A percentile compares a stretch with the other conserved stretches of the same genome.
Evolutionary conservation across 2,329 filamentous ascomycete genomes (phyloP).

Genomic region (Claviceps sp.): DNA sequence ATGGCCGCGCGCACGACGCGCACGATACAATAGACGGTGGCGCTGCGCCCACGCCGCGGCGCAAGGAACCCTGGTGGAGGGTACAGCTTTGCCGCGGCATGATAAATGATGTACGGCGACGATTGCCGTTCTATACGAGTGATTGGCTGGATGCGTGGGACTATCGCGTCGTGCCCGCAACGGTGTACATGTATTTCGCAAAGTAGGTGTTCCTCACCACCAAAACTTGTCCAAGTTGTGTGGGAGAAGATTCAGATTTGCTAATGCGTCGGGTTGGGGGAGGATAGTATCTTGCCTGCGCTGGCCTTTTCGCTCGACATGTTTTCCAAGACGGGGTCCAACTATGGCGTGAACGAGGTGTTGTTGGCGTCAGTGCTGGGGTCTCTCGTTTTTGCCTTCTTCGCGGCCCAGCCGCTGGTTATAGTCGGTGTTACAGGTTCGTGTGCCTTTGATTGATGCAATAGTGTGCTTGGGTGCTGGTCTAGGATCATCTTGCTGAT

Average conservation of each 20-base stretch:
- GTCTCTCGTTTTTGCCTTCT: slow-evolving; percentile 64
- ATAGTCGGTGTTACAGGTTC: slow-evolving; percentile 78
- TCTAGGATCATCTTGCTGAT: not conserved
- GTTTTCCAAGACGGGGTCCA: slow-evolving; percentile 75
- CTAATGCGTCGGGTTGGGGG: not conserved
- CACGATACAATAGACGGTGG: not conserved
- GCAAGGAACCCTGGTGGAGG: slow-evolving; percentile 50
- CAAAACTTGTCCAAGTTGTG: too few relatives aligned
- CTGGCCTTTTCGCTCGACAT: slow-evolving; percentile 85
- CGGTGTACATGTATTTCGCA: slow-evolving; percentile 89
- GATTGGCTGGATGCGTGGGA: slow-evolving; percentile 85
- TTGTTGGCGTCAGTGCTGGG: slow-evolving; percentile 75
- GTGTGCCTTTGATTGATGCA: not conserved
- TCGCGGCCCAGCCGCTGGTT: slow-evolving; percentile 72
- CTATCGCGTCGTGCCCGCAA: slow-evolving; percentile 76
- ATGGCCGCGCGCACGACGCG: not conserved
- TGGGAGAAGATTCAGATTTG: not conserved
- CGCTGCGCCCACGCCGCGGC: not conserved
- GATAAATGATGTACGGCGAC: slow-evolving; percentile 59
- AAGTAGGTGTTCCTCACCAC: slow-evolving; percentile 42
- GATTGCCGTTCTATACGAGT: slow-evolving; percentile 64
- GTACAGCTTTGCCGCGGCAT: slow-evolving; percentile 67
- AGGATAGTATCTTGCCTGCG: slow-evolving; percentile 63
- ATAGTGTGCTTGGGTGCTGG: not conserved
- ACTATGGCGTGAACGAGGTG: slow-evolving; percentile 84